phyloP scores from a whole-genome alignment of 139 green algal genomes.

The Volvox reticuliferus region DNA sequence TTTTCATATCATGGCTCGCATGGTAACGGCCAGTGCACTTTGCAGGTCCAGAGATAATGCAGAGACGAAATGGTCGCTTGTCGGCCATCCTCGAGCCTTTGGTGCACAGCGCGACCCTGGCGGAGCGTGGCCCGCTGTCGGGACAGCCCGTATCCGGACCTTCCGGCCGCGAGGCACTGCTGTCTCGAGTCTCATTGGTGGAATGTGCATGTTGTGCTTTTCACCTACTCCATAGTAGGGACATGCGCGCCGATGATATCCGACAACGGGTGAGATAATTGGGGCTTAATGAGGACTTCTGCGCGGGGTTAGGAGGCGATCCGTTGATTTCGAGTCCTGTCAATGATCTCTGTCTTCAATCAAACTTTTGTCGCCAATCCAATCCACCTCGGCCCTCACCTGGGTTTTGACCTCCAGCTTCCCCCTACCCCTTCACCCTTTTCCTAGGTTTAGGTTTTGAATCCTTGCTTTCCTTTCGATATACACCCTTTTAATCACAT shows the following conservation, averaged over 20 bases:
- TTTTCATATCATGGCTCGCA: too few species aligned
- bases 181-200: background rate
- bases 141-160: background rate
- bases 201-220: background rate
- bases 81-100: background rate
- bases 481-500: too few species aligned
- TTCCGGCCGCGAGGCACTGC: background rate
- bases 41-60: background rate
- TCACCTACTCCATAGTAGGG: background rate
- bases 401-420: background rate
- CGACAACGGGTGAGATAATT: background rate
- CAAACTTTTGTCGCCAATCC: background rate
- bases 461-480: too few species aligned
- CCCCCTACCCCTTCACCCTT: background rate
- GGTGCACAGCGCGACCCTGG: background rate
- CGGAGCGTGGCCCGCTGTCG: background rate
- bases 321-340: background rate
- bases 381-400: background rate
- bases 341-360: background rate
- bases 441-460: too few species aligned
- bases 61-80: background rate
- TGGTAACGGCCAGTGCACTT: too few species aligned
- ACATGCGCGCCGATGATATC: background rate
- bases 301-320: too few species aligned
- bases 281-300: background rate